Evolutionary conservation across 2,329 filamentous ascomycete species (phyloP), one percentile per base, ranked within the genome.

Genomic region (Neofusicoccum kwambonambiense): DNA sequence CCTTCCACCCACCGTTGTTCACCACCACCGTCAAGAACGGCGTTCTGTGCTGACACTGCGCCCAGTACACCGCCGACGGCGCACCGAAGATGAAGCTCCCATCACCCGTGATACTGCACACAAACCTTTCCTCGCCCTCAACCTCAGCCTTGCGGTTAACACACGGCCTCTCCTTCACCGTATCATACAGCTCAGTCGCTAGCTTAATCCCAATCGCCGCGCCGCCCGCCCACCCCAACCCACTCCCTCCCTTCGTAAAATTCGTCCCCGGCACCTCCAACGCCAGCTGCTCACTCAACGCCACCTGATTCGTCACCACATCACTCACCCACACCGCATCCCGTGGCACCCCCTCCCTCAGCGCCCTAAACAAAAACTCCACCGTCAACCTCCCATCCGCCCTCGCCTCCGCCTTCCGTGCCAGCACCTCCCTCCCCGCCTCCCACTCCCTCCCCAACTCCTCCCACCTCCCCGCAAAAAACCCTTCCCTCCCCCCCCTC

Each of bases 11-110:
- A 68, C 84, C 82, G 73, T 87, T 87, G 69, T 86, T 87, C 35
- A 87, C 73, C 4, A 86, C 80, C 65, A 86, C 81, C 0, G 83
- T 86, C 68, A 86, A 67, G 2, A 86, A 75, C 0, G 85, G 84
- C 19, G 86, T 85, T 34, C 80, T 76, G 68, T 86, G 87, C 19
- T 83, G 78, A 69, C 77, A 79, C 6, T 83, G 77, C 49, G 87
- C 84, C 84, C 84, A 87, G 73, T 86, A 82, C 7, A 85, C 83
- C 35, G 82, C 85, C 1, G 80, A 80, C 0, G 84, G 84, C 0
- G 85, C 81, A 1, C 81, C 81, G 67, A 86, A 87, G 65, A 87
- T 75, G 69, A 81, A 86, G 4, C 82, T 84, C n/a, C 84, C 84
- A 64, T 87, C 84, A 19, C 84, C 84, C 0, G 86, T 84, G 64